Base-by-base conservation (phyloP, 179 eudicot genomes). In the Heliamphora pulchella region DNA sequence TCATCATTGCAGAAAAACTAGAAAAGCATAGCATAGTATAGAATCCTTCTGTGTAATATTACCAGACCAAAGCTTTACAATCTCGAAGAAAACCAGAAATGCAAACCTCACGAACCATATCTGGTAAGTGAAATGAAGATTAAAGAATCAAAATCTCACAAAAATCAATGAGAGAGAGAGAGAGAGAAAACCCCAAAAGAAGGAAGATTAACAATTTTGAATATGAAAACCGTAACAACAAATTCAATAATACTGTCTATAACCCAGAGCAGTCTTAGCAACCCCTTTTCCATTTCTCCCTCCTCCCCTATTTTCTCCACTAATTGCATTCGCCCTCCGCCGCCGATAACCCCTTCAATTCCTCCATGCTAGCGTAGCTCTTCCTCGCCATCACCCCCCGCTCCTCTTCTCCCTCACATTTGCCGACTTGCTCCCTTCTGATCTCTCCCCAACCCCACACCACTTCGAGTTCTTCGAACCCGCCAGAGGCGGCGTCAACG, bases 301-400 rank as follows among this genome's bases (percentile, higher is more conserved):
- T 31, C 86, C 89, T 31, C 39, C 39, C 71, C 84, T 88, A 57
- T 11, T 84, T 73, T 89, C 94, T 59, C 87, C 92, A 78, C 83
- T 87, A 64, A 89, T 91, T 0, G 91, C 91, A 67, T 41, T 81
- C 0, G 87, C 85, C 1, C 94, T 20, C 93, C 2, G 86, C 91
- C 66, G 82, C 76, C 53, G 92, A 86, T 53, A 90, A 71, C 41
- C 92, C 92, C 83, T 86, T 94, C 87, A 96, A 79, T 8, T 96
- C 97, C 43, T 91, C 94, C 80, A 94, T 76, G 74, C 71, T 86
- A 2, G 97, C 99, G 75, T 87, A 93, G 78, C 99, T 96, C 82
- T 92, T 96, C 80, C 99, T 90, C 55, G 83, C 87, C 85, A 82
- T 83, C 81, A 82, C 8, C 65, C 88, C 41, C 85, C 86, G 59